Evolutionary conservation across 495 filamentous ascomycete genomes (phyloP).

Genomic region (Lasiosphaeria hispida): DNA sequence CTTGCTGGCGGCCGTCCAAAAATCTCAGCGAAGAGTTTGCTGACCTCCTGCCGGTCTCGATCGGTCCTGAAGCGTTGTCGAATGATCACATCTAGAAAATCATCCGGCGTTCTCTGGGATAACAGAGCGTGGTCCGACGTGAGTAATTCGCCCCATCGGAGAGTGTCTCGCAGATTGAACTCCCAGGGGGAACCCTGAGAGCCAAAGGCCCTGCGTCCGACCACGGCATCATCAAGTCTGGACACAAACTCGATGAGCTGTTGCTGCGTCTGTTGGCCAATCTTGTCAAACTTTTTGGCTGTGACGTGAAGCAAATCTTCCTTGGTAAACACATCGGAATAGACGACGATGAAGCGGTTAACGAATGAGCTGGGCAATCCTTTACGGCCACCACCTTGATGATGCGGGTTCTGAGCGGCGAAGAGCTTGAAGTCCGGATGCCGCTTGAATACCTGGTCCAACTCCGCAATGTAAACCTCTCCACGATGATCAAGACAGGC

Average conservation of each 20-base stretch:
- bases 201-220: conserved; percentile 64
- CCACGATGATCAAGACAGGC: conserved; percentile 96
- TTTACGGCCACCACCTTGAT: conserved; percentile 94
- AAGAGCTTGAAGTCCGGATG: conserved; percentile 90
- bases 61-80: conserved; percentile 79
- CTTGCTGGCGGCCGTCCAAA: conserved; percentile 38
- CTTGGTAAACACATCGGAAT: conserved; percentile 81
- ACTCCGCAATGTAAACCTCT: conserved; percentile 90
- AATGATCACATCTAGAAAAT: conserved; percentile 81
- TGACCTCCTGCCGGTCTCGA: conserved; percentile 62
- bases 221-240: conserved; percentile 66
- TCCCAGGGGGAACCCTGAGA: conserved; percentile 91
- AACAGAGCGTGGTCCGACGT: conserved; percentile 55
- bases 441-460: conserved; percentile 86
- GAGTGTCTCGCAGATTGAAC: conserved; percentile 90
- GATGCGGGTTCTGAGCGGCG: conserved; percentile 95
- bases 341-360: conserved; percentile 96
- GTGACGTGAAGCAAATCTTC: conserved; percentile 83
- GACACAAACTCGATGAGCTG: conserved; percentile 80
- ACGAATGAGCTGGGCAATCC: conserved; percentile 94
- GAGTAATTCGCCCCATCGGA: conserved; percentile 81
- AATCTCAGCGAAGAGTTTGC: conserved; percentile 55
- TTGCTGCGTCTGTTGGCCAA: conserved; percentile 52
- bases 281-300: conserved; percentile 65
- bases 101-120: conserved; percentile 49